These are phyloP conservation scores for Starmera quercuum DNA, from an alignment of 805 yeast species.

Conservation along the genomic window DNA sequence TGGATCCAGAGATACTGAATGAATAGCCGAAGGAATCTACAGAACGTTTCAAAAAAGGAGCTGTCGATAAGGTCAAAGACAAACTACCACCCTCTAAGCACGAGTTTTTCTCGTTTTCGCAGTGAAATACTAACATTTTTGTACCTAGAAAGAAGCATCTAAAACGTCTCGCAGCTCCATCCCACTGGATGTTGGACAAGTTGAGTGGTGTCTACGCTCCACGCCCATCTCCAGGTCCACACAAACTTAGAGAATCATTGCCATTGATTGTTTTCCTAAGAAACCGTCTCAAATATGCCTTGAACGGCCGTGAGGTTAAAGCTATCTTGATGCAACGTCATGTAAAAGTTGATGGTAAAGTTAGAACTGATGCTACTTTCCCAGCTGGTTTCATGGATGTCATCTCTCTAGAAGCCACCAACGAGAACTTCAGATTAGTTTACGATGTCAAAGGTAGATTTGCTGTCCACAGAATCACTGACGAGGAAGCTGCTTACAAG, in stretches of 20 bases:
- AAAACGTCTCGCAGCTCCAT: slow-evolving; percentile 99
- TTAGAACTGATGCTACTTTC: slow-evolving; percentile 97
- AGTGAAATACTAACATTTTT: slow-evolving; percentile 13
- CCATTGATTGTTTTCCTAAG: slow-evolving; percentile 95
- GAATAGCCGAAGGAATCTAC: no score
- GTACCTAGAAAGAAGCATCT: slow-evolving; percentile 86
- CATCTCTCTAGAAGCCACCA: slow-evolving; percentile 93
- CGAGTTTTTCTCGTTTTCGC: no score
- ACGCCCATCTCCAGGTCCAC: slow-evolving; percentile 99
- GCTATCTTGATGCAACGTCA: slow-evolving; percentile 98
- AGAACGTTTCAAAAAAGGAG: no score
- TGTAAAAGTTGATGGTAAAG: slow-evolving; percentile 98
- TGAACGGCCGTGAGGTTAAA: slow-evolving; percentile 98
- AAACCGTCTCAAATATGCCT: slow-evolving; percentile 98
- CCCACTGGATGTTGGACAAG: slow-evolving; percentile 99
- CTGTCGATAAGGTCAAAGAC: no score
- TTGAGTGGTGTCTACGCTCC: slow-evolving; percentile 99
- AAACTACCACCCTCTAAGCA: no score
- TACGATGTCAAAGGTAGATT: slow-evolving; percentile 99
- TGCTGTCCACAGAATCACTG: slow-evolving; percentile 98
- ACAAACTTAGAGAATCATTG: slow-evolving; percentile 95
- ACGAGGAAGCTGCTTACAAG: slow-evolving; percentile 97
- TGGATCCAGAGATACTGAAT: no score
- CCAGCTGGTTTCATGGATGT: slow-evolving; percentile 99
- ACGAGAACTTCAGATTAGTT: slow-evolving; percentile 98